Evolutionary conservation across 176 grass and related monocot species (phyloP).

Genomic region (Elaeis guineensis): DNA sequence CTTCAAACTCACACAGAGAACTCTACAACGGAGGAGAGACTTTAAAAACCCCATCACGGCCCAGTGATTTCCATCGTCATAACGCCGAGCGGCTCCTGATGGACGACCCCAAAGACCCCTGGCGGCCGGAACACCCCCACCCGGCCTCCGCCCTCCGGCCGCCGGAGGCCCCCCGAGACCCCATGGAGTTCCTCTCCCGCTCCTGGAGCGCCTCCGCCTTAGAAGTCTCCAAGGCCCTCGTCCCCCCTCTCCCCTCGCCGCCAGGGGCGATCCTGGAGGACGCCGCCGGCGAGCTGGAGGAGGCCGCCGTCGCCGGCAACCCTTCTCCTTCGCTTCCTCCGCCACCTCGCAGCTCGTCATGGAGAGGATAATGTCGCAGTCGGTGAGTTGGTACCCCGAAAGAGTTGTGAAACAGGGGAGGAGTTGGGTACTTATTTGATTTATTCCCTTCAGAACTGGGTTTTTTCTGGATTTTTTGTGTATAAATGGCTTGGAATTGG

Average conservation of each 20-base stretch:
- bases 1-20: too few species aligned
- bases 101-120: not conserved
- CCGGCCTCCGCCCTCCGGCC: constrained; percentile 1
- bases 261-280: constrained; percentile 37
- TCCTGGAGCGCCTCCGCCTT: constrained; percentile 77
- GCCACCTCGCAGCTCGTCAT: constrained; percentile 87
- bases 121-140: not conserved
- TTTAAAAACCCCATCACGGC: too few species aligned
- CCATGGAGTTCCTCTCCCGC: constrained; percentile 82
- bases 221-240: constrained; percentile 54
- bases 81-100: not conserved
- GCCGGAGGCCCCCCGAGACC: constrained; percentile 44
- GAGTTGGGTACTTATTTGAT: too few species aligned
- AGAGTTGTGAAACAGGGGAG: too few species aligned
- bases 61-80: too few species aligned
- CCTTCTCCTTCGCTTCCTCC: constrained; percentile 89
- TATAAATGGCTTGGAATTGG: too few species aligned
- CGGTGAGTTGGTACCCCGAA: constrained; percentile 26
- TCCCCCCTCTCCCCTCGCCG: not conserved
- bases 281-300: constrained; percentile 49
- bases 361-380: constrained; percentile 84
- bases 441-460: not conserved
- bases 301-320: constrained; percentile 33
- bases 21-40: too few species aligned
- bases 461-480: not conserved